Evolutionary conservation across 768 basidiomycete species (phyloP), one percentile per base, ranked within the genome.

Genomic region (Auriscalpium microsporum): DNA sequence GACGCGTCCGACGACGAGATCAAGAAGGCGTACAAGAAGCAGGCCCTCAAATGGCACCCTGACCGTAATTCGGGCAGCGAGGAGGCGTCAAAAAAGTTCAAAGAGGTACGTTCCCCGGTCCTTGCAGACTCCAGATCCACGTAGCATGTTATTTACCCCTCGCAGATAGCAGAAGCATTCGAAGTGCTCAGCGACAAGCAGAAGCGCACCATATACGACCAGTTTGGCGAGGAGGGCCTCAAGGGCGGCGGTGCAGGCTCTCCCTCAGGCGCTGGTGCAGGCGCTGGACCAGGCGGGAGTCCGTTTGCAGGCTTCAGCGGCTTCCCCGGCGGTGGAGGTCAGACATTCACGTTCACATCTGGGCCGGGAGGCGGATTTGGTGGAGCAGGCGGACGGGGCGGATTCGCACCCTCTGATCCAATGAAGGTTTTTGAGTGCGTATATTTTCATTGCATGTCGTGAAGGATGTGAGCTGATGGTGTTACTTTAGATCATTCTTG

Each of bases 41-140:
- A 80, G 87, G 91, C 93, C 48, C 69, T 96, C 68, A 93, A 90
- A 81, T 90, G 90, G 86, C 95, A 98, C 69, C 94, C 94, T 38
- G 94, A 96, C 68, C 80, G 94, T 40, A 95, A 96, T 65, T 73
- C 73, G 53, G 89, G 90, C 33, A 86, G 88, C 50, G 94, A 94
- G 62, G 86, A 85, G 60, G 88, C 95, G 0, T 85, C 81, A 2
- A 78, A 80, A 68, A 95, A 89, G 71, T 98, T 99, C 71, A 94
- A 99, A 73, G 82, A 94, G 79, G 93, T 86, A 44, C 28, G 75
- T 64, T 28, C 4, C 13, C 1, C 34, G 23, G 10, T 5, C 5
- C n/a, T 8, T 17, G 4, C 16, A n/a, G 8, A 4, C 34, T 19
- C 6, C 2, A 50, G 13, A 16, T 48, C 4, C 17, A 48, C 10